Conservation (phyloP, 352 stramenopile genomes). For the Plasmopara muralis region DNA sequence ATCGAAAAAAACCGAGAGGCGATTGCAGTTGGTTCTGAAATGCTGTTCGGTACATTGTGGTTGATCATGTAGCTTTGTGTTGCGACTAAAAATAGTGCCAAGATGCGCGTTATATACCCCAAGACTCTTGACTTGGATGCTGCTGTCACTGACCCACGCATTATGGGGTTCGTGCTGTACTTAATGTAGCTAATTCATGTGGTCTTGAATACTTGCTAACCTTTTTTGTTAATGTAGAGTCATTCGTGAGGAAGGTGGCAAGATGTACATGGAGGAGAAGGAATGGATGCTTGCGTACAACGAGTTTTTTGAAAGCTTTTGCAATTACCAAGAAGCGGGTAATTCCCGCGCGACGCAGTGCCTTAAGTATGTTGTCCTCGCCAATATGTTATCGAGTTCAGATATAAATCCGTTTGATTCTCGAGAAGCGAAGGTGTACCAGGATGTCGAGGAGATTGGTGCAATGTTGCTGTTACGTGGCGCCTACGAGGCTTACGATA, state of each 20-base stretch:
- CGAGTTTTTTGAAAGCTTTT: constrained; percentile 92
- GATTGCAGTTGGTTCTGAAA: no score
- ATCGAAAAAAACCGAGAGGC: no score
- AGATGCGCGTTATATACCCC: constrained; percentile 85
- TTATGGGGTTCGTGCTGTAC: constrained; percentile 71
- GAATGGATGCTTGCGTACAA: constrained; percentile 90
- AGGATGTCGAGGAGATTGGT: constrained; percentile 73
- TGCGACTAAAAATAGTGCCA: constrained; percentile 81
- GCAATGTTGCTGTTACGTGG: constrained; percentile 66
- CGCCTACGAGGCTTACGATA: constrained; percentile 86
- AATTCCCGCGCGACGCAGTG: constrained; percentile 84
- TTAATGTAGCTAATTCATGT: background rate
- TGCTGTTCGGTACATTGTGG: background rate
- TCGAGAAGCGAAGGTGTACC: constrained; percentile 89
- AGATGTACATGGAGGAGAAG: constrained; percentile 89
- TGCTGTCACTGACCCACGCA: constrained; percentile 83
- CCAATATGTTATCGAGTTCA: constrained; percentile 89
- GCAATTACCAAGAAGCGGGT: constrained; percentile 89
- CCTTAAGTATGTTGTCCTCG: constrained; percentile 90
- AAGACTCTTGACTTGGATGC: constrained; percentile 87
- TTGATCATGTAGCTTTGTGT: constrained; percentile 59
- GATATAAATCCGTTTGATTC: constrained; percentile 93
- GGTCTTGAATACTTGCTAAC: constrained; percentile 4
- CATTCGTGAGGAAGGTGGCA: constrained; percentile 89
- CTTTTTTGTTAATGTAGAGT: constrained; percentile 28